phyloP scores from a whole-genome alignment of 2,329 filamentous ascomycete genomes.

The Ustilaginoidea virens region DNA sequence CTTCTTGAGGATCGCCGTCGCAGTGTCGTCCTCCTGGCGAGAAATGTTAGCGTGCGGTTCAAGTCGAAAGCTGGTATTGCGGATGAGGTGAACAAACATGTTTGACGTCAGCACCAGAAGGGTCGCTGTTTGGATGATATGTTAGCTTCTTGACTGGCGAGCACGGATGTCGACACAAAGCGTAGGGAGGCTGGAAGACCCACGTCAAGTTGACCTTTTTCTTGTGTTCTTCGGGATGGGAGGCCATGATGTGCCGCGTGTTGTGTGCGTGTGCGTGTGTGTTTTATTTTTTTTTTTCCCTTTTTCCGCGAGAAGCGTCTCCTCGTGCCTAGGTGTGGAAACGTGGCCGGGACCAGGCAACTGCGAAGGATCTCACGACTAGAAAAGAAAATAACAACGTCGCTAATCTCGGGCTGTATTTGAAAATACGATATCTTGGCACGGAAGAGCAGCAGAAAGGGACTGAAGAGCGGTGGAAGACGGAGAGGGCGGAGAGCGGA shows the following conservation, averaged over 20 bases:
- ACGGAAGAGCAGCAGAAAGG: neutral
- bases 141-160: too few species aligned
- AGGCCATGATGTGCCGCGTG: conserved; percentile 45
- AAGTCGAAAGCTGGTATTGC: conserved; percentile 6
- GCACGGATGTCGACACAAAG: too few species aligned
- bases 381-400: conserved; percentile 1
- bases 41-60: conserved; percentile 13
- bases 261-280: too few species aligned
- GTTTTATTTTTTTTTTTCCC: too few species aligned
- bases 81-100: conserved; percentile 44
- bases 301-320: conserved; percentile 14
- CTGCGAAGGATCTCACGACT: neutral
- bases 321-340: conserved; percentile 11
- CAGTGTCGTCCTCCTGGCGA: conserved; percentile 66
- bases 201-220: conserved; percentile 75
- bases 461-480: conserved; percentile 9
- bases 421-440: too few species aligned
- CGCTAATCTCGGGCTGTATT: conserved; percentile 1
- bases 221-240: conserved; percentile 54
- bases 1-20: conserved; percentile 97
- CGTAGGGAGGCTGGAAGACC: too few species aligned
- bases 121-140: conserved; percentile 44
- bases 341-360: conserved; percentile 7
- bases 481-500: conserved; percentile 6
- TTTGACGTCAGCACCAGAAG: conserved; percentile 77